Evolutionary conservation across 345 rosid genomes (phyloP), one percentile per base, ranked within the genome.

Genomic region (Eutrema yunnanense): DNA sequence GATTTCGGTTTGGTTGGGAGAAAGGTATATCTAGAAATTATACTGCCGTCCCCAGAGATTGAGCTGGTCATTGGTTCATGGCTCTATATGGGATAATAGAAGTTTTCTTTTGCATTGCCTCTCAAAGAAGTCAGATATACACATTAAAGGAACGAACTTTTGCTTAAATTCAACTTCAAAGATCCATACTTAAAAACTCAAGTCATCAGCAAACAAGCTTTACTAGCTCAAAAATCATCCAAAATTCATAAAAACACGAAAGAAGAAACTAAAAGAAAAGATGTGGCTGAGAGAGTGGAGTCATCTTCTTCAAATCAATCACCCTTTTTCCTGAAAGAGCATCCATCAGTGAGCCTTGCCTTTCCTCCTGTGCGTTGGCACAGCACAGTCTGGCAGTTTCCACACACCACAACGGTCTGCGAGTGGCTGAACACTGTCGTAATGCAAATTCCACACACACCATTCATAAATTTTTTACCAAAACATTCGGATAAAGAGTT

Each of bases 371-470:
- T 86, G 6, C 86, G 87, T 71, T 81, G 83, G 82, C 89, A 84
- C 44, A 86, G 42, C 14, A 86, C 82, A 0, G 83, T 78, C 79
- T 84, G 86, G 73, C 89, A 86, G 81, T 84, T 86, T 6, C 81
- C 86, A 22, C 89, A 86, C 33, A 84, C 75, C 71, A 84, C 89
- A 8, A 84, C 89, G 0, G 87, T 82, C 74, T 86, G 87, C 9
- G 89, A 86, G 80, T 86, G 87, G 65, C 89, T 86, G 52, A 86
- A 86, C 53, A 86, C 84, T 0, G 89, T 83, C 8, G 86, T 84
- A 43, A 87, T 86, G 73, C 79, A 73, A 27, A 11, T n/a, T 46
- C 30, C 34, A 54, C 8, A 70, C 27, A 22, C 13, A 4, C 40
- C 6, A 54, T 11, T 13, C 69, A n/a, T 22, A 3, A 3, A 16